Base-by-base conservation (phyloP, 73 alveolate species). In the Stentor coeruleus region DNA sequence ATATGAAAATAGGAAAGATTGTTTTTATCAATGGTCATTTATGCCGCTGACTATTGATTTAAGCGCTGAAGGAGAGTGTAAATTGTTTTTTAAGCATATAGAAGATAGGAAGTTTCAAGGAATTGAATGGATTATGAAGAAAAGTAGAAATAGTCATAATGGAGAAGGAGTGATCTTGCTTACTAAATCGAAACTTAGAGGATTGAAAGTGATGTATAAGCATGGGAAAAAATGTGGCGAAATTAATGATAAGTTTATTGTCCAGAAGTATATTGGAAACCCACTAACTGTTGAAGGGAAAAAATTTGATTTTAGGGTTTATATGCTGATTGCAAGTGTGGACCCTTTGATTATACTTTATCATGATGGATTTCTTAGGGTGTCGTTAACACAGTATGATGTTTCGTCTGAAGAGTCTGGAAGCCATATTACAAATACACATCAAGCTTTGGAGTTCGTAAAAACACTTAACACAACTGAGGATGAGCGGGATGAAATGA, bases 201-300 rank as follows among this genome's bases (percentile, higher is more conserved):
- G 39, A 37, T 6, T 75, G 28, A 15, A 26, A 66, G n/a, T 20
- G 6, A 35, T 37, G 28, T 75, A 75, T 75, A 39, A 39, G 72
- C 6, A 40, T 39, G 83, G 83, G 0, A 66, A 31, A 26, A 85
- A 81, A 42, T 84, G 91, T 85, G 41, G 86, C 39, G 81, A 77
- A 14, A 72, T 55, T 38, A n/a, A 31, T 26, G 93, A 97, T 76
- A 86, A 91, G 35, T 93, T 87, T 84, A 95, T 93, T 28, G 95
- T 92, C 39, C 92, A 91, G 80, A 85, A 88, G 91, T 93, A 93
- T 82, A 72, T 82, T 76, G 72, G 60, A 6, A 59, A 82, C n/a
- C 88, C 88, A 11, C 87, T 72, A 36, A 35, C 60, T 33, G 42
- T 82, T 35, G 40, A 82, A 20, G 86, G 86, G n/a, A 28, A 38